These are phyloP conservation scores for Phytophthora boehmeriae DNA, from an alignment of 352 stramenopile genomes.

Conservation along the genomic window DNA sequence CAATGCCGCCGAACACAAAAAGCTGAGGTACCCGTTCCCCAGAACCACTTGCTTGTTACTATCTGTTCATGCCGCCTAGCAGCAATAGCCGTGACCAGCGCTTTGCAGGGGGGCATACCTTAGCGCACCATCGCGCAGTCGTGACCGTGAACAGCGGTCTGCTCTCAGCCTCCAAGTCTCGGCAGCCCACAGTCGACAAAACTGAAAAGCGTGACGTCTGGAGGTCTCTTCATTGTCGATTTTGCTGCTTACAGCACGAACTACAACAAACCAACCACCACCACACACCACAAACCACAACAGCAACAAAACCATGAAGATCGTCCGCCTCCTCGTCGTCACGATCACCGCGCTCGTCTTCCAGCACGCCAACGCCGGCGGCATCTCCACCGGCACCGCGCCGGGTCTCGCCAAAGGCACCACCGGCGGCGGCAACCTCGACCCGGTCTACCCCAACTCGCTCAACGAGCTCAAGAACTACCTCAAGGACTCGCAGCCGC, in stretches of 20 bases:
- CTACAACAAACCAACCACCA: constrained; percentile 3
- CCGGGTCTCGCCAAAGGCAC: constrained; percentile 30
- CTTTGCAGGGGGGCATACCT: not conserved
- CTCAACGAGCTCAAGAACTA: constrained; percentile 51
- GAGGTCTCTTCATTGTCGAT: constrained; percentile 19
- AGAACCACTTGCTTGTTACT: constrained; percentile 9
- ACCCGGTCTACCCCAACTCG: constrained; percentile 45
- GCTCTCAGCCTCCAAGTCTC: not conserved
- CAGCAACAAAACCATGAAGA: no score
- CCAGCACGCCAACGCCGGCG: constrained; percentile 7
- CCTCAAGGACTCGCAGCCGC: constrained; percentile 40
- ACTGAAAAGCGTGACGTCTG: not conserved
- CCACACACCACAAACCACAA: constrained; percentile 16
- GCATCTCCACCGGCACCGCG: constrained; percentile 23
- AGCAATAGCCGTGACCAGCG: not conserved
- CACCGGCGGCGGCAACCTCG: constrained; percentile 47
- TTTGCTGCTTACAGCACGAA: constrained; percentile 19
- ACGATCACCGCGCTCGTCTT: constrained; percentile 29
- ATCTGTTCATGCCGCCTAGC: constrained; percentile 1
- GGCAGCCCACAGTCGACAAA: not conserved
- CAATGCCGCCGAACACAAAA: not conserved
- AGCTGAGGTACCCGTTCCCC: constrained; percentile 1
- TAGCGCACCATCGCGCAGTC: not conserved
- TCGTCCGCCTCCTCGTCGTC: constrained; percentile 22
- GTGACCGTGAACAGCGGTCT: not conserved